Percentiles rank a stretch among this genome's conserved stretches.
Evolutionary conservation across 2,329 filamentous ascomycete species (phyloP).

Genomic region (Herpotrichia juniperi): DNA sequence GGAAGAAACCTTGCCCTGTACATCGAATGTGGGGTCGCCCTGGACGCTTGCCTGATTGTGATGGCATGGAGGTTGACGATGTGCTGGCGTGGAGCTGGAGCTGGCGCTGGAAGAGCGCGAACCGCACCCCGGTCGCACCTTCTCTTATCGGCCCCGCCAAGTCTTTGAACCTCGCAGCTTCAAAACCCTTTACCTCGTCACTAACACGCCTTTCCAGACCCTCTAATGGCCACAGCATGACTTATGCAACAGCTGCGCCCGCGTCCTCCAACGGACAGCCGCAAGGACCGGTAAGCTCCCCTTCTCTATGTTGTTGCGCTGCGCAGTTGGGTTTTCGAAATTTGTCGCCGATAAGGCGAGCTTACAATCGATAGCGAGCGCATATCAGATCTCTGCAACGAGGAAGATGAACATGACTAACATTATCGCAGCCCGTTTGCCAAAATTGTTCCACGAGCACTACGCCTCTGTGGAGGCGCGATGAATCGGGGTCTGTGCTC

Average conservation of each 20-base stretch:
- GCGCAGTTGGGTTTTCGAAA: too few relatives aligned
- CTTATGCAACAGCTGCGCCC: constrained; percentile 67
- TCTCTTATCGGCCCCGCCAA: neutral
- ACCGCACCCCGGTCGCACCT: neutral
- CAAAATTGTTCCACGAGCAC: constrained; percentile 96
- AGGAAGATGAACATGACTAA: constrained; percentile 52
- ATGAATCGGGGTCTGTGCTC: constrained; percentile 92
- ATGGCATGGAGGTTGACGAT: neutral
- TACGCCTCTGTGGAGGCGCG: constrained; percentile 94
- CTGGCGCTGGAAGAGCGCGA: constrained; percentile 11
- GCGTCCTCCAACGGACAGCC: constrained; percentile 69
- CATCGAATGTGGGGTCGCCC: neutral
- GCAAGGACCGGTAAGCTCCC: constrained; percentile 59
- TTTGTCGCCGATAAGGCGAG: too few relatives aligned
- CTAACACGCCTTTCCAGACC: constrained; percentile 27
- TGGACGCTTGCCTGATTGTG: neutral
- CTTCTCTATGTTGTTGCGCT: constrained; percentile 15
- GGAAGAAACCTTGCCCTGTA: neutral
- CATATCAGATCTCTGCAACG: too few relatives aligned
- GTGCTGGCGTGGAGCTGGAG: neutral
- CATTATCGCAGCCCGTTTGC: constrained; percentile 81
- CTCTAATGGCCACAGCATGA: constrained; percentile 61
- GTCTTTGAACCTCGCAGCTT: neutral
- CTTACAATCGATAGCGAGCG: constrained; percentile 46
- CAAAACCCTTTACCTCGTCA: neutral